phyloP scores from a whole-genome alignment of 2,329 filamentous ascomycete genomes.

The Byssochlamys sp. region DNA sequence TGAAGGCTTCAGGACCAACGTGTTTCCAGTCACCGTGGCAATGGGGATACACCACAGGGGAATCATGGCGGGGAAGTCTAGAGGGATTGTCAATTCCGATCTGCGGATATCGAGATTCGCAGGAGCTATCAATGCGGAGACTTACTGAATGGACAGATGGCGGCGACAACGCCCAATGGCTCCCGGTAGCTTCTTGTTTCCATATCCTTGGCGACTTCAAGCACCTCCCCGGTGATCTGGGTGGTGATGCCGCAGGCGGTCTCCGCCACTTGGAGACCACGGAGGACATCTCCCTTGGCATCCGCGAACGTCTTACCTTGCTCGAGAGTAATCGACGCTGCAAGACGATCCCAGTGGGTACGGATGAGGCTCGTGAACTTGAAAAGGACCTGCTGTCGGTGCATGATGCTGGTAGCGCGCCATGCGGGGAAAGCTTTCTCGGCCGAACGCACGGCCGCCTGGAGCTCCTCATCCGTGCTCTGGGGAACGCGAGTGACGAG shows the following conservation, averaged over 20 bases:
- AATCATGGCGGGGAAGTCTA: slow-evolving; percentile 63
- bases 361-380: slow-evolving; percentile 55
- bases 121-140: slow-evolving; percentile 7
- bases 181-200: slow-evolving; percentile 58
- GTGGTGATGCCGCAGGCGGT: slow-evolving; percentile 59
- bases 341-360: slow-evolving; percentile 56
- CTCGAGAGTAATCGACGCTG: slow-evolving; percentile 56
- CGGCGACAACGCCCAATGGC: slow-evolving; percentile 55
- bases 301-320: slow-evolving; percentile 61
- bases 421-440: slow-evolving; percentile 55
- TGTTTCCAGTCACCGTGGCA: slow-evolving; percentile 54
- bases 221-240: slow-evolving; percentile 56
- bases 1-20: slow-evolving; percentile 53
- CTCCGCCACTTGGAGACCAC: slow-evolving; percentile 58
- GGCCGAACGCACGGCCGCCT: slow-evolving; percentile 52
- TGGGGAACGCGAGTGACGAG: slow-evolving; percentile 57
- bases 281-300: slow-evolving; percentile 56
- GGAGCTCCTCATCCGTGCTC: slow-evolving; percentile 54
- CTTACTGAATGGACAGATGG: slow-evolving; percentile 58
- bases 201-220: slow-evolving; percentile 62
- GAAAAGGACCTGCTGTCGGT: slow-evolving; percentile 57
- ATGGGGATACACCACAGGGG: slow-evolving; percentile 59
- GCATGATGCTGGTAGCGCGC: slow-evolving; percentile 51
- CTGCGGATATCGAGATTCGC: neutral
- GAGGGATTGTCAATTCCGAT: slow-evolving; percentile 11